phyloP scores from a whole-genome alignment of 805 yeast species.

The Pichia membranifaciens region DNA sequence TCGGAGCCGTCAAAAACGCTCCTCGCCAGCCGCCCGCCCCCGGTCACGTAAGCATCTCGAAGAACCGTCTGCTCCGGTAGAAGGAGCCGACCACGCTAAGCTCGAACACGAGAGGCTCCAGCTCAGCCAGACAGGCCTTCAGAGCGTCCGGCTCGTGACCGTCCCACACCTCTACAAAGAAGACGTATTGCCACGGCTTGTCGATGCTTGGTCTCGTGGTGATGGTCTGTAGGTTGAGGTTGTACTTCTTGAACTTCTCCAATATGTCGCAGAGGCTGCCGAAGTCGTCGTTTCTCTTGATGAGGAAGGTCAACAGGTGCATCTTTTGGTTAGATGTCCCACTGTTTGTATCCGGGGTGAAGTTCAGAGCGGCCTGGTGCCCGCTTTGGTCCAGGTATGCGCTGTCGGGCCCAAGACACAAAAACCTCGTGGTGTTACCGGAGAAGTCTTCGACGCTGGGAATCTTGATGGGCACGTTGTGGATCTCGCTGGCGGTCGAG shows the following conservation, averaged over 20 bases:
- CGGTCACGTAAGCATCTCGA: conserved; percentile 45
- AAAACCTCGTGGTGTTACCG: conserved; percentile 81
- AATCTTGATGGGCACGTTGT: conserved; percentile 49
- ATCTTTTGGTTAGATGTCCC: conserved; percentile 27
- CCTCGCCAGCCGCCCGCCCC: neutral
- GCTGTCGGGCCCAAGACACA: conserved; percentile 49
- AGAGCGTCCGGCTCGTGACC: conserved; percentile 19
- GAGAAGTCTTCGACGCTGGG: conserved; percentile 62
- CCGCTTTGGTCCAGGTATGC: conserved; percentile 8
- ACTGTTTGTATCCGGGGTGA: conserved; percentile 1
- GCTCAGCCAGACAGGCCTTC: conserved; percentile 34
- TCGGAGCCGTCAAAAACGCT: too few species aligned
- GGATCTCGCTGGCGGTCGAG: conserved; percentile 54
- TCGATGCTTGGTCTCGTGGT: conserved; percentile 70
- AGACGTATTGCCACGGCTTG: conserved; percentile 74
- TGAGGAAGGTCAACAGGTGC: conserved; percentile 59
- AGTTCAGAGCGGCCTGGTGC: conserved; percentile 2
- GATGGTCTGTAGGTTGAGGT: conserved; percentile 63
- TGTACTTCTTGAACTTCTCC: conserved; percentile 45
- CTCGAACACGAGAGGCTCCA: conserved; percentile 40
- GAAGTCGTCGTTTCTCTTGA: conserved; percentile 55
- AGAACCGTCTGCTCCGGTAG: conserved; percentile 67
- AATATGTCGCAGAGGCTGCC: conserved; percentile 72
- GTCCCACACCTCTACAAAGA: conserved; percentile 64
- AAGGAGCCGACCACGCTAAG: conserved; percentile 53